These are phyloP conservation scores for Dryadomyces sulphureus DNA, from an alignment of 2,329 filamentous ascomycete genomes.

Conservation along the genomic window DNA sequence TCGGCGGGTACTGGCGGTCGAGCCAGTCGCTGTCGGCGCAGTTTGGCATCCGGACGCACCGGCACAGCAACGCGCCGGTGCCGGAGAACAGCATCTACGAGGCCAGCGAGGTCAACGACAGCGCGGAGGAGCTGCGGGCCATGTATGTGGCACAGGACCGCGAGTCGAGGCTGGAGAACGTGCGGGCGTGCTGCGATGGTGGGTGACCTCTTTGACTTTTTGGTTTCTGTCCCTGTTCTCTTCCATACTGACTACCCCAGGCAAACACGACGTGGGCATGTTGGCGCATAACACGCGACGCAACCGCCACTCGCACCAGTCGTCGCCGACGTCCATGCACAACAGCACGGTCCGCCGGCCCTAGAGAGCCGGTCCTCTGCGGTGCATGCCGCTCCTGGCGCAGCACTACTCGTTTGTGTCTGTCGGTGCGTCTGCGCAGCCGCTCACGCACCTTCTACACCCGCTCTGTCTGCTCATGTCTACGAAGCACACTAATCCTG, in stretches of 20 bases:
- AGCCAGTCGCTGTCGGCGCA: conserved; percentile 24
- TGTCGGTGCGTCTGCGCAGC: not conserved
- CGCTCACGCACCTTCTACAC: not conserved
- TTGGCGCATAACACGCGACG: conserved; percentile 22
- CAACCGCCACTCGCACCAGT: conserved; percentile 11
- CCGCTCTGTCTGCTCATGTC: not conserved
- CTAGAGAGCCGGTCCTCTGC: not conserved
- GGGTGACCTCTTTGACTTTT: conserved; percentile 23
- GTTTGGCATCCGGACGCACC: conserved; percentile 33
- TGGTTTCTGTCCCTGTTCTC: not conserved
- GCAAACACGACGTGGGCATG: conserved; percentile 60
- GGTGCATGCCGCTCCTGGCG: not conserved
- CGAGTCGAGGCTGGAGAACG: conserved; percentile 79
- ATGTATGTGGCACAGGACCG: conserved; percentile 67
- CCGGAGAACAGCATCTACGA: conserved; percentile 26
- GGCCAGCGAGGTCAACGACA: conserved; percentile 51
- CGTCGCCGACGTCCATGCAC: conserved; percentile 7
- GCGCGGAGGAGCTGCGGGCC: conserved; percentile 67
- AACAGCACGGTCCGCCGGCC: conserved; percentile 5
- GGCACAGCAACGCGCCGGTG: conserved; percentile 14
- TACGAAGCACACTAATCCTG: not conserved
- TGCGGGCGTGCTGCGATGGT: conserved; percentile 96
- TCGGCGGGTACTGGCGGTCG: conserved; percentile 46
- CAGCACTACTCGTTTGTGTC: not conserved
- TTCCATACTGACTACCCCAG: conserved; percentile 20